Conservation (phyloP, 192 early-diverging fungal species). For the Spinellus fusiger region DNA sequence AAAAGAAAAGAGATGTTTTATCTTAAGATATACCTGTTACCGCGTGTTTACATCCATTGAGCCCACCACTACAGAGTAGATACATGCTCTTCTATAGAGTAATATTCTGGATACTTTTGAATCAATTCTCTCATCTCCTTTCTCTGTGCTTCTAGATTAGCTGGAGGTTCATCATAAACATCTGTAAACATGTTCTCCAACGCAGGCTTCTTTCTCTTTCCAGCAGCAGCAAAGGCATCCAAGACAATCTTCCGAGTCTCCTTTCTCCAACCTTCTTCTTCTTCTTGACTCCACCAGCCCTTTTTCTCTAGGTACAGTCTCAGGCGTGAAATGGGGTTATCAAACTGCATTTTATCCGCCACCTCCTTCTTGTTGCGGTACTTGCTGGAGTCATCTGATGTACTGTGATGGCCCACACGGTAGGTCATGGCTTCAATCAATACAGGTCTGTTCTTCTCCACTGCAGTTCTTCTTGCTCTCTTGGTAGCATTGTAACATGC, state of each 20-base stretch:
- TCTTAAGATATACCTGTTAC: neutral
- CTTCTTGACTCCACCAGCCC: conserved; percentile 75
- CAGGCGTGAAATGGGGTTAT: conserved; percentile 87
- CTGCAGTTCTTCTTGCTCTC: conserved; percentile 76
- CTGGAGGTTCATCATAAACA: conserved; percentile 85
- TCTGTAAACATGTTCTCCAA: conserved; percentile 85
- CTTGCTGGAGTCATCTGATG: conserved; percentile 95
- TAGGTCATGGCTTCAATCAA: conserved; percentile 98
- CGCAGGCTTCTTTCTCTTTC: conserved; percentile 84
- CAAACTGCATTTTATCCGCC: conserved; percentile 77
- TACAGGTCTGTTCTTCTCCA: conserved; percentile 80
- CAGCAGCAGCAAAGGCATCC: conserved; percentile 75
- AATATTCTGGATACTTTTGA: conserved; percentile 82
- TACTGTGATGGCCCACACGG: conserved; percentile 95
- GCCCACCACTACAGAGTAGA: conserved; percentile 1
- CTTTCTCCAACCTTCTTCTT: conserved; percentile 63
- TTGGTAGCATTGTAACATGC: conserved; percentile 92
- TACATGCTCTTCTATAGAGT: conserved; percentile 32
- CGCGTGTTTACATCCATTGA: neutral
- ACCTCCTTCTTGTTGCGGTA: conserved; percentile 93
- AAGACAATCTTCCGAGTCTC: conserved; percentile 67
- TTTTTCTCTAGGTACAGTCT: conserved; percentile 83
- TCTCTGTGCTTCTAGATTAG: conserved; percentile 72
- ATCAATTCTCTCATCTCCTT: conserved; percentile 73
- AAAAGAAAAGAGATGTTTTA: too few species aligned